Evolutionary conservation across 2,329 filamentous ascomycete genomes (phyloP).

Genomic region (Aureobasidium namibiae): DNA sequence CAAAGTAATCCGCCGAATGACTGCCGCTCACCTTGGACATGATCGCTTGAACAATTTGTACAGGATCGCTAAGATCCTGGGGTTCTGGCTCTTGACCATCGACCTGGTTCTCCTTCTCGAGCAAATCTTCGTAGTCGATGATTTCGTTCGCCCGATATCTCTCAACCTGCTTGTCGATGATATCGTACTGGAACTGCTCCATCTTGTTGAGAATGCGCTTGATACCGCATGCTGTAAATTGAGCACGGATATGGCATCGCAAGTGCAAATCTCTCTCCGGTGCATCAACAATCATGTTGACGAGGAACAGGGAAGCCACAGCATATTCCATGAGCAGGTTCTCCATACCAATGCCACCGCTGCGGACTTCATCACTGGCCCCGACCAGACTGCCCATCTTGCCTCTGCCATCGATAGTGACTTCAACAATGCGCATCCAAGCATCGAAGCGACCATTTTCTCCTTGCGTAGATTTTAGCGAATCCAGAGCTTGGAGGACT

Average conservation of each 20-base stretch:
- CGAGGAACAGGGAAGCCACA: conserved; percentile 83
- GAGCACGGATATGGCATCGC: conserved; percentile 86
- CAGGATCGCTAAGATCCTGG: conserved; percentile 86
- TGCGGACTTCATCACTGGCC: conserved; percentile 90
- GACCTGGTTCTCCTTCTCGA: conserved; percentile 83
- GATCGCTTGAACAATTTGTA: conserved; percentile 91
- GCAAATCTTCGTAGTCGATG: conserved; percentile 95
- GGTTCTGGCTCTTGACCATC: conserved; percentile 78
- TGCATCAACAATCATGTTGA: conserved; percentile 95
- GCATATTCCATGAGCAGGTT: conserved; percentile 99
- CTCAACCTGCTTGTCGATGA: conserved; percentile 97
- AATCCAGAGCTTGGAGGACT: conserved; percentile 87
- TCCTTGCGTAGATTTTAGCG: conserved; percentile 76
- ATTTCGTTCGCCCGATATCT: conserved; percentile 88
- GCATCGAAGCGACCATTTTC: conserved; percentile 95
- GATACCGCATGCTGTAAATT: conserved; percentile 93
- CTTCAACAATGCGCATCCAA: conserved; percentile 98
- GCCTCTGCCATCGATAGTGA: conserved; percentile 90
- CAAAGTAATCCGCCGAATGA: conserved; percentile 87
- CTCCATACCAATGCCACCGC: conserved; percentile 96
- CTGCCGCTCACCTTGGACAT: conserved; percentile 74
- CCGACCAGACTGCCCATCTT: conserved; percentile 99
- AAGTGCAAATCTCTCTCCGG: conserved; percentile 83
- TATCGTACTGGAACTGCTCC: conserved; percentile 96
- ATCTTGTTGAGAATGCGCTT: conserved; percentile 92